These are phyloP conservation scores for Massariosphaeria phaeospora DNA, from an alignment of 495 filamentous ascomycete genomes.

Conservation along the genomic window DNA sequence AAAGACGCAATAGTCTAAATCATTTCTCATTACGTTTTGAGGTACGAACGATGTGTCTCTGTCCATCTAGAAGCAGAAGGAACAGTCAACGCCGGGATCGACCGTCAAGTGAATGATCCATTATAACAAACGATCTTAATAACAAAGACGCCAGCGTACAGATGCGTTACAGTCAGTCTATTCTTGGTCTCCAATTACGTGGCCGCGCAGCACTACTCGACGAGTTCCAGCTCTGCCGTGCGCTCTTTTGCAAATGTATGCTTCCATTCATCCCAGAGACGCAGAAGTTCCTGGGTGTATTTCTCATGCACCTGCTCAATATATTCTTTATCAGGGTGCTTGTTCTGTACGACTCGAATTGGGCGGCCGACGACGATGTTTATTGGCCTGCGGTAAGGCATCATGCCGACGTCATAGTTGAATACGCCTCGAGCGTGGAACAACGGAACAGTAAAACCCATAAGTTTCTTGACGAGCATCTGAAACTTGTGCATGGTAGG, in stretches of 20 bases:
- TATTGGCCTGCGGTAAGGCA: constrained; percentile 84
- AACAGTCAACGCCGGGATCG: too few relatives aligned
- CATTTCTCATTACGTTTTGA: too few relatives aligned
- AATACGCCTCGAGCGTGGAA: constrained; percentile 90
- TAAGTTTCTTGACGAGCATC: constrained; percentile 68
- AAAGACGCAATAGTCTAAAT: too few relatives aligned
- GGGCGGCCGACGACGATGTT: constrained; percentile 85
- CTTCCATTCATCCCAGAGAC: constrained; percentile 84
- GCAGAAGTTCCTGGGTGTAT: constrained; percentile 73
- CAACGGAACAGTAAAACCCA: constrained; percentile 91
- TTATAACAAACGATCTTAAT: too few relatives aligned
- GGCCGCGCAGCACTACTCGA: too few relatives aligned
- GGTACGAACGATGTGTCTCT: too few relatives aligned
- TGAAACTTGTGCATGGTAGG: constrained; percentile 71
- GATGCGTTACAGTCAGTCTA: too few relatives aligned
- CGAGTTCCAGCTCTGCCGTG: constrained; percentile 68
- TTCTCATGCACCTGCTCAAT: constrained; percentile 70
- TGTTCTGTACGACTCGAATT: constrained; percentile 61
- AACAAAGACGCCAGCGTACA: too few relatives aligned
- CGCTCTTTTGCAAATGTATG: constrained; percentile 73
- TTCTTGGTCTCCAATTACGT: too few relatives aligned
- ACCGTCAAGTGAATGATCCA: too few relatives aligned
- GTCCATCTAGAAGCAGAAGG: too few relatives aligned
- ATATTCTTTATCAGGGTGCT: constrained; percentile 62
- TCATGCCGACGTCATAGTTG: constrained; percentile 92